These are phyloP conservation scores for Dendrobium chrysotoxum DNA, from an alignment of 106 monocot species.

Conservation along the genomic window DNA sequence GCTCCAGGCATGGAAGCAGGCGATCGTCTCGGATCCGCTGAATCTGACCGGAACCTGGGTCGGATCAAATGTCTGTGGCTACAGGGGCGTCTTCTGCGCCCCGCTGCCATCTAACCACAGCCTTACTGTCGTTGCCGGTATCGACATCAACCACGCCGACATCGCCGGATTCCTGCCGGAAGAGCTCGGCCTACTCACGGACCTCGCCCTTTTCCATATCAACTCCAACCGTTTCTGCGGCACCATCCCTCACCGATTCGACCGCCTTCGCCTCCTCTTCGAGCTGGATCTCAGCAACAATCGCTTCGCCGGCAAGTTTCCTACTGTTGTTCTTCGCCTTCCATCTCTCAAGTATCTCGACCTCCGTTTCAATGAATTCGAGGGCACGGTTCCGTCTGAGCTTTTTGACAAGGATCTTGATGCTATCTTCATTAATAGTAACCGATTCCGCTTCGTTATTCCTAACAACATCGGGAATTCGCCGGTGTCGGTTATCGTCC, in stretches of 20 bases:
- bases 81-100: slow-evolving; percentile 71
- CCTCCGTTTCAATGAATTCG: slow-evolving; percentile 81
- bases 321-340: slow-evolving; percentile 49
- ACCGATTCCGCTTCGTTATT: slow-evolving; percentile 48
- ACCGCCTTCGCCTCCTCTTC: slow-evolving; percentile 29
- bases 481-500: slow-evolving; percentile 69
- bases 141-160: slow-evolving; percentile 89
- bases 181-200: slow-evolving; percentile 61
- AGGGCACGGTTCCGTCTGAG: slow-evolving; percentile 36
- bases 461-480: slow-evolving; percentile 80
- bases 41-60: slow-evolving; percentile 63
- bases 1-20: slow-evolving; percentile 73
- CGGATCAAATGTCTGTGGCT: slow-evolving; percentile 70
- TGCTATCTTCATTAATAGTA: slow-evolving; percentile 66
- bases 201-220: slow-evolving; percentile 71
- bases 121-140: slow-evolving; percentile 60
- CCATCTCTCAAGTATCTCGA: slow-evolving; percentile 54
- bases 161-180: slow-evolving; percentile 78
- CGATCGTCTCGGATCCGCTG: slow-evolving; percentile 71
- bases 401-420: slow-evolving; percentile 41
- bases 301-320: slow-evolving; percentile 73
- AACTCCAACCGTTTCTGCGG: slow-evolving; percentile 95
- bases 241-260: slow-evolving; percentile 38
- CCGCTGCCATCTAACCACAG: slow-evolving; percentile 27
- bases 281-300: slow-evolving; percentile 91